Conservation (phyloP, 2,329 filamentous ascomycete species). For the Leptographium lundbergii region DNA sequence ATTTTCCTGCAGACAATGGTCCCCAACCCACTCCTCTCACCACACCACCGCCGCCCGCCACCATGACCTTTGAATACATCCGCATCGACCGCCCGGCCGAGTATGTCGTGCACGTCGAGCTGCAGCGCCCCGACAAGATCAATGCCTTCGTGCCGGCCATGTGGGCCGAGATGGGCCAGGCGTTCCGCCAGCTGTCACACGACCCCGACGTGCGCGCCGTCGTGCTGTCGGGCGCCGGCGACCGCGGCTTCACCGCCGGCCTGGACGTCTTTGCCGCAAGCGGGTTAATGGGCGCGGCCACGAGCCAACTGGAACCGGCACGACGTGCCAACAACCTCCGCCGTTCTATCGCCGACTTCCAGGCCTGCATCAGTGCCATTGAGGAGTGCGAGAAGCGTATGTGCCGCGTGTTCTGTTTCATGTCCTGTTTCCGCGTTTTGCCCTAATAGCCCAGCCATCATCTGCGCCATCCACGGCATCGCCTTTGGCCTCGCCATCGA, state of each 20-base stretch:
- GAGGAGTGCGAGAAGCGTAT: constrained; percentile 77
- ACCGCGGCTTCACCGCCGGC: constrained; percentile 74
- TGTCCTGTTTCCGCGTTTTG: not conserved
- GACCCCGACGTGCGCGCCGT: constrained; percentile 65
- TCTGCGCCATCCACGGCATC: constrained; percentile 69
- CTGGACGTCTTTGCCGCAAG: constrained; percentile 67
- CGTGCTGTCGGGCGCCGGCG: constrained; percentile 68
- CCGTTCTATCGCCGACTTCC: constrained; percentile 65
- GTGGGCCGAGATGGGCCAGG: constrained; percentile 66
- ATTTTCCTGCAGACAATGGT: not conserved
- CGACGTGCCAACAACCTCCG: constrained; percentile 50
- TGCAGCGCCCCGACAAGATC: constrained; percentile 74
- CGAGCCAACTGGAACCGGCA: constrained; percentile 45
- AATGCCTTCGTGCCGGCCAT: constrained; percentile 79
- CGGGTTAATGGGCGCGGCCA: constrained; percentile 33
- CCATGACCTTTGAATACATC: constrained; percentile 25
- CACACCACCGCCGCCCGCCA: not conserved
- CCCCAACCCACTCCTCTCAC: not conserved
- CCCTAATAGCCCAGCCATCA: constrained; percentile 44
- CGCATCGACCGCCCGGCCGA: constrained; percentile 46
- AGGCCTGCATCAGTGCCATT: constrained; percentile 60
- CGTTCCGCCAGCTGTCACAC: constrained; percentile 61
- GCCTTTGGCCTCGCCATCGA: constrained; percentile 70
- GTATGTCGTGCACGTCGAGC: constrained; percentile 81
- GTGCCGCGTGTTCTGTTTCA: not conserved